Conservation (phyloP, 768 basidiomycete genomes). For the Hysterangium stoloniferum region DNA sequence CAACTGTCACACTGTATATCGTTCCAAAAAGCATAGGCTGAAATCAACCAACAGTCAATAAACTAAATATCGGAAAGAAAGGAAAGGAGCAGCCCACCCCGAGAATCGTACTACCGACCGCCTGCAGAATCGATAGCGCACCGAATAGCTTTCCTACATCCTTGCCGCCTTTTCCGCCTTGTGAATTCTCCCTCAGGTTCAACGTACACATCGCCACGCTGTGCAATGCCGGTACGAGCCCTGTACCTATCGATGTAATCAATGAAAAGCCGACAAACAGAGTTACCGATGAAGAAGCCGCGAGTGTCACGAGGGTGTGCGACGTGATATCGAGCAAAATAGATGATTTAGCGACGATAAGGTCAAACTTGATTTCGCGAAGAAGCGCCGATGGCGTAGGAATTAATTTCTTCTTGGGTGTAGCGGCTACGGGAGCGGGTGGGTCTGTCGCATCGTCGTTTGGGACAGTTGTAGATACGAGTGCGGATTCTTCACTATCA, state of each 20-base stretch:
- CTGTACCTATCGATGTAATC: conserved; percentile 58
- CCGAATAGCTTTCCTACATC: conserved; percentile 56
- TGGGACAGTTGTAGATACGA: conserved; percentile 7
- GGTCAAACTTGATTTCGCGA: conserved; percentile 61
- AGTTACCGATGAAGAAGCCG: conserved; percentile 25
- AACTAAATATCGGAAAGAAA: not conserved
- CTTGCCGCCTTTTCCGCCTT: conserved; percentile 27
- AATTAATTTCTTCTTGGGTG: conserved; percentile 28
- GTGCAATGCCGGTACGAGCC: conserved; percentile 59
- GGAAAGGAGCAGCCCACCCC: conserved; percentile 28
- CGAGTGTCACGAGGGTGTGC: conserved; percentile 50
- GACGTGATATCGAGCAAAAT: conserved; percentile 62
- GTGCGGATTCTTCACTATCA: not conserved
- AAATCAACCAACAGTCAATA: not conserved
- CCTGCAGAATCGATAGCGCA: conserved; percentile 60
- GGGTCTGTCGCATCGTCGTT: conserved; percentile 6
- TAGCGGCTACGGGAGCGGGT: not conserved
- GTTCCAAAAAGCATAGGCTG: conserved; percentile 39
- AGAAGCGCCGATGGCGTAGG: conserved; percentile 44
- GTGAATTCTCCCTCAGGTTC: conserved; percentile 14
- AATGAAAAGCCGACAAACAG: conserved; percentile 54
- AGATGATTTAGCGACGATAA: conserved; percentile 53
- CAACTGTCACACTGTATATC: conserved; percentile 59
- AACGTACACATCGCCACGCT: conserved; percentile 68
- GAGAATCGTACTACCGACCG: conserved; percentile 55